Percentiles rank a stretch among this genome's conserved stretches.
These are phyloP conservation scores for Ajuga reptans DNA, from an alignment of 305 asterid species.

Conservation along the genomic window DNA sequence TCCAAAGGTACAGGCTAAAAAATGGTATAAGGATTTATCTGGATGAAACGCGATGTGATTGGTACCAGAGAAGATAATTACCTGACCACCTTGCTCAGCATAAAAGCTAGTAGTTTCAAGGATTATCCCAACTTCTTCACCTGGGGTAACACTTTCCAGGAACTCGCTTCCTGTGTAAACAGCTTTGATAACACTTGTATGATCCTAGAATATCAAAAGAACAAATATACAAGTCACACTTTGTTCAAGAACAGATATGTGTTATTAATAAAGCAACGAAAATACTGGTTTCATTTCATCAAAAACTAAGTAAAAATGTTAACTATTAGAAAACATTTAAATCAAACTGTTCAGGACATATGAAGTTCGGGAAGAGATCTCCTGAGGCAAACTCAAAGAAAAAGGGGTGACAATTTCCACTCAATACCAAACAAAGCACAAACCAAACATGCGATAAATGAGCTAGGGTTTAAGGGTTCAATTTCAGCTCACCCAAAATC, in stretches of 20 bases:
- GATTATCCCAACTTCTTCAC: conserved; percentile 74
- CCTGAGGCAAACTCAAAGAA: not conserved
- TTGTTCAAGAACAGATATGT: not conserved
- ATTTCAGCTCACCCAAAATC: not conserved
- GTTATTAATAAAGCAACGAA: not conserved
- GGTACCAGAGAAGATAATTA: conserved; percentile 23
- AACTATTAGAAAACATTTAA: not conserved
- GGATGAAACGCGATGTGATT: not conserved
- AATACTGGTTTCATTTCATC: not conserved
- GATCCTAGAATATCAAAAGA: conserved; percentile 47
- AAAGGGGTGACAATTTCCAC: not conserved
- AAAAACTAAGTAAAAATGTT: not conserved
- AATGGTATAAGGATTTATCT: not conserved
- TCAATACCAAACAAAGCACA: not conserved
- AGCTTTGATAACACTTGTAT: conserved; percentile 73
- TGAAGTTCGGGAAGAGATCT: not conserved
- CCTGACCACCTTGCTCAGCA: conserved; percentile 99
- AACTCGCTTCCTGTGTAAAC: conserved; percentile 72
- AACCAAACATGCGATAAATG: not conserved
- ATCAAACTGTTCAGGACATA: not conserved
- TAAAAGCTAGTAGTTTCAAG: conserved; percentile 84
- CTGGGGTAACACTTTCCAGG: conserved; percentile 52
- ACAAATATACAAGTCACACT: not conserved
- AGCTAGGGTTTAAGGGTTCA: not conserved
- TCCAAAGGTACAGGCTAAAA: conserved; percentile 10